Evolutionary conservation across 768 basidiomycete genomes (phyloP), one percentile per base, ranked within the genome.

Genomic region (Lactarius hengduanensis): DNA sequence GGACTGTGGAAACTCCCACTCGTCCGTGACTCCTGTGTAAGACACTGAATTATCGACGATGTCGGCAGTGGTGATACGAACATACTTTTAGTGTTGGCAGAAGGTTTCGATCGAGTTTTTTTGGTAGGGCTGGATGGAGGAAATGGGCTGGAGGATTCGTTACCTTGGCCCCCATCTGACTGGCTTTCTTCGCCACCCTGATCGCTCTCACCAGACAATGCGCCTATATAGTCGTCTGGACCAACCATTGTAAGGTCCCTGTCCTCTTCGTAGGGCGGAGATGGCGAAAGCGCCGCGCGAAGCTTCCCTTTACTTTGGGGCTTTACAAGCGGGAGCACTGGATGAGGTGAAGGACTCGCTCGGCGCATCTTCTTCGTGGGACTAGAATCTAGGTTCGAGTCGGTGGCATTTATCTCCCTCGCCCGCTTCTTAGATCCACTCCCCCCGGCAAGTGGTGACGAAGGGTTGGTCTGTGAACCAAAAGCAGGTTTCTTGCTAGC

Each of bases 191-290:
- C 50, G 54, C 57, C 66, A 59, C 50, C 66, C n/a, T 55, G 66
- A 38, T 58, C 61, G 40, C 32, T 55, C 30, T 63, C 61, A 50
- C 41, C 30, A 41, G 50, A 38, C 36, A 66, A 40, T 28, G 64
- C 68, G 22, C 68, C 65, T 4, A 34, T 34, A 40, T 69, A 69
- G 32, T 69, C 68, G 30, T 69, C 57, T 18, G 64, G 45, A 38
- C 60, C 65, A 22, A 61, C 43, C 18, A 22, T 40, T 18, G 28
- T 47, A 26, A n/a, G 15, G 36, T 58, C 57, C 32, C 58, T 22
- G 10, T 38, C 50, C 18, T 59, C 61, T 28, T 53, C 63, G 38
- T 28, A 15, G 10, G 9, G 5, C 26, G 30, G 26, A 20, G 9
- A 36, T 18, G 47, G 26, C 20, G 28, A n/a, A n/a, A 16, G 28